Conservation (phyloP, 129 eudicot genomes). For the Ambrosia artemisiifolia region DNA sequence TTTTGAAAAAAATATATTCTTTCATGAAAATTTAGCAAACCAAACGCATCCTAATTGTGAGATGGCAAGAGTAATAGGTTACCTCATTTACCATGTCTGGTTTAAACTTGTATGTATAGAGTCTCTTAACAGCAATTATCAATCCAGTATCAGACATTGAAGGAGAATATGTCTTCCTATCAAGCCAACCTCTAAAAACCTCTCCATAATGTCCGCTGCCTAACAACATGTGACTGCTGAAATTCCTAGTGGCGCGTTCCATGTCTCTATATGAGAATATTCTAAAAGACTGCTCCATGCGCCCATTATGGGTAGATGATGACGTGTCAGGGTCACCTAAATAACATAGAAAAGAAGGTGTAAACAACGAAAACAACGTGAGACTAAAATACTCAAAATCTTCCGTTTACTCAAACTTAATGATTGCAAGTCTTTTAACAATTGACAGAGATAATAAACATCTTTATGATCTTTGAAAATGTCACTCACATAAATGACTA, state of each 20-base stretch:
- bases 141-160: slow-evolving; percentile 15
- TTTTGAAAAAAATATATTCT: no score
- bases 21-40: no score
- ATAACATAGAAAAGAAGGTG: slow-evolving; percentile 1
- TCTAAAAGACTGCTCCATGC: background rate
- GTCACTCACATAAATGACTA: no score
- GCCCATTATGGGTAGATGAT: background rate
- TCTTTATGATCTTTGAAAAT: no score
- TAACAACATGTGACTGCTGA: slow-evolving; percentile 22
- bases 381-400: no score
- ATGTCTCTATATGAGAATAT: slow-evolving; percentile 16
- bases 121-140: slow-evolving; percentile 25
- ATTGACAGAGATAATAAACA: no score
- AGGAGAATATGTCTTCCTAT: slow-evolving; percentile 22
- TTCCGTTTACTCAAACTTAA: no score
- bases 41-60: no score
- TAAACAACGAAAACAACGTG: no score
- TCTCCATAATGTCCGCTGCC: slow-evolving; percentile 23
- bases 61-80: no score
- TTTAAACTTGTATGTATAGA: slow-evolving; percentile 12
- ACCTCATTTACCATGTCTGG: slow-evolving; percentile 12
- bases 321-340: background rate
- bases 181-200: slow-evolving; percentile 26
- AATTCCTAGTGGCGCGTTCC: slow-evolving; percentile 23
- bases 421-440: no score